A percentile compares a stretch with the other conserved stretches of the same genome.
These are phyloP conservation scores for Fraxinus dipetala DNA, from an alignment of 305 asterid genomes.

Conservation along the genomic window DNA sequence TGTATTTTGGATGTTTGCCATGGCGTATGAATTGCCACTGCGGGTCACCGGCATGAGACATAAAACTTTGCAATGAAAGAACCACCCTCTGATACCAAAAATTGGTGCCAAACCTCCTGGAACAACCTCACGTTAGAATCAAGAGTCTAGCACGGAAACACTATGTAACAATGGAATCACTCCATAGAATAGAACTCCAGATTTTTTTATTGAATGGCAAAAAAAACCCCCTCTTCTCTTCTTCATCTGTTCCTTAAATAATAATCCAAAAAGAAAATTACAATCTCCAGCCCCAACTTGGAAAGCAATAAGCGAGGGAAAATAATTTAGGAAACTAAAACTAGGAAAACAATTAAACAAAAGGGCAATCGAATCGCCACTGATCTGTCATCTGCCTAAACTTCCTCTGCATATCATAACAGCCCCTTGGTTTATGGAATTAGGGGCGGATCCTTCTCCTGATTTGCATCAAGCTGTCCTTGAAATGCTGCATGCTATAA, in stretches of 20 bases:
- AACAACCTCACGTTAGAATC: too few species aligned
- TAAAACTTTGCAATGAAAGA: too few species aligned
- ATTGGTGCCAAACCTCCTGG: background rate
- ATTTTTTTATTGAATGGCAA: background rate
- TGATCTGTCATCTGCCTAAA: too few species aligned
- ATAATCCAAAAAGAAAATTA: background rate
- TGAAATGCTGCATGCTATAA: constrained; percentile 84
- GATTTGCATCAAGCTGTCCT: constrained; percentile 51
- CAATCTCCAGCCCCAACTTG: background rate
- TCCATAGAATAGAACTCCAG: background rate
- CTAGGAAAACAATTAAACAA: too few species aligned
- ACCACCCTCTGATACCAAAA: background rate
- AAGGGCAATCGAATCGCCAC: too few species aligned
- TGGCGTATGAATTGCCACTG: too few species aligned
- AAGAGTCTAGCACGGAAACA: too few species aligned
- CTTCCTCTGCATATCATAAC: background rate
- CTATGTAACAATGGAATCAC: too few species aligned
- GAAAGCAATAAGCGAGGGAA: background rate
- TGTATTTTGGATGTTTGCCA: background rate
- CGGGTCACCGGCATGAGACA: too few species aligned
- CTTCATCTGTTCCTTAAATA: background rate
- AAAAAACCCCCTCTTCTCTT: too few species aligned
- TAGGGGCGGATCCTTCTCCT: background rate
- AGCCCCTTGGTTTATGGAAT: background rate
- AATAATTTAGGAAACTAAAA: too few species aligned